Base-by-base conservation (phyloP, 2,329 filamentous ascomycete species). In the Talaromyces islandicus region DNA sequence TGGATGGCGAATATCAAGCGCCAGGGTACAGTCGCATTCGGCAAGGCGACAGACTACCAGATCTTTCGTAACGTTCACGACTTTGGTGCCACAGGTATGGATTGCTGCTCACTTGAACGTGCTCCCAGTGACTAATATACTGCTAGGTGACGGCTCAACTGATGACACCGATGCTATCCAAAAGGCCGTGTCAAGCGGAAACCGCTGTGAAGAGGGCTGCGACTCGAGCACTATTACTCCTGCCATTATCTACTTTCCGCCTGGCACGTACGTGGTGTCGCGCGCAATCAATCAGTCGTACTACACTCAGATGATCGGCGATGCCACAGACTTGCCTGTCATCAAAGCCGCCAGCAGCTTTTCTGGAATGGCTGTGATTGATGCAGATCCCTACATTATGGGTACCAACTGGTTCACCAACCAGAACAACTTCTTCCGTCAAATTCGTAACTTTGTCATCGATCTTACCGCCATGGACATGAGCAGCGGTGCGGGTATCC, bases 141-240 rank as follows among this genome's bases (percentile, higher is more conserved):
- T n/a, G 14, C 7, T 68, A 75, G 84, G 84, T 64, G 85, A 88
- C 66, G 87, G 87, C 14, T 74, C 78, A 0, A 89, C 88, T 27
- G 93, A 97, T 72, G 92, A 97, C 71, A 96, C 92, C 0, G 87
- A 76, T 0, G 91, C 92, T 59, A 96, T 97, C 82, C 97, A 96
- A 78, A 74, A 78, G 46, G 92, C 92, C 64, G 89, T 97, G 68
- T 81, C 84, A 5, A 84, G 85, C n/a, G 91, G 91, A 29, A 81
- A 83, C 67, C 89, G 93, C 50, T 97, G 93, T 71, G 91, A 90
- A 43, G 72, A 84, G 64, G 85, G 86, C 63, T 97, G 93, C 71
- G 89, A 94, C 71, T 96, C 91, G 1, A 85, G 84, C 32, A 97
- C 93, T 3, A 84, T 84, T n/a, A 85, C 86, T 1, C 93, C 93